Evolutionary conservation across 371 early-diverging fungal species (phyloP).

Genomic region (Choanephora cucurbitarum): DNA sequence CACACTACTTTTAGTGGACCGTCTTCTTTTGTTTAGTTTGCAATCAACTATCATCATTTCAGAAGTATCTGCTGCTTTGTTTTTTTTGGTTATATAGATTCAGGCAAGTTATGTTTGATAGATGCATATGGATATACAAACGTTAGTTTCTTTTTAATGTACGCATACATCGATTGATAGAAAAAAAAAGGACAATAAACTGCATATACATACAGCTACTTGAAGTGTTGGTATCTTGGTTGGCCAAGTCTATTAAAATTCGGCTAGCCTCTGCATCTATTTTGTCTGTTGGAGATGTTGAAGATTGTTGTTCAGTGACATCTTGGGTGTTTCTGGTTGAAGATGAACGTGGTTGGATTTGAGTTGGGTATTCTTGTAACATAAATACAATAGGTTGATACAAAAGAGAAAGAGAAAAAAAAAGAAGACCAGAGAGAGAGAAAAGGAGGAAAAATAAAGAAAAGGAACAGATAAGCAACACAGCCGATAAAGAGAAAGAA

Average conservation of each 20-base stretch:
- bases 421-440: neutral
- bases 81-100: no score
- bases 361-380: constrained; percentile 30
- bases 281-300: constrained; percentile 12
- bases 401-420: constrained; percentile 2
- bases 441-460: constrained; percentile 3
- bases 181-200: neutral
- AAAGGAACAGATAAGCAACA: constrained; percentile 1
- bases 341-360: constrained; percentile 33
- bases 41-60: neutral
- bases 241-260: constrained; percentile 35
- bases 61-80: neutral
- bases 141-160: neutral
- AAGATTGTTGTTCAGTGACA: neutral
- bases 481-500: neutral
- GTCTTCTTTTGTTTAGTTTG: constrained; percentile 6
- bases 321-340: constrained; percentile 28
- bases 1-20: constrained; percentile 9
- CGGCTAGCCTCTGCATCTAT: constrained; percentile 37
- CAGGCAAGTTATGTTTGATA: neutral
- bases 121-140: neutral
- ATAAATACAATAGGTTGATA: constrained; percentile 9
- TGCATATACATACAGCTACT: neutral
- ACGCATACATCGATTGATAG: neutral
- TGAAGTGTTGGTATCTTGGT: constrained; percentile 18